These are phyloP conservation scores for Penicillium sp. DNA, from an alignment of 2,329 filamentous ascomycete species.

Conservation along the genomic window DNA sequence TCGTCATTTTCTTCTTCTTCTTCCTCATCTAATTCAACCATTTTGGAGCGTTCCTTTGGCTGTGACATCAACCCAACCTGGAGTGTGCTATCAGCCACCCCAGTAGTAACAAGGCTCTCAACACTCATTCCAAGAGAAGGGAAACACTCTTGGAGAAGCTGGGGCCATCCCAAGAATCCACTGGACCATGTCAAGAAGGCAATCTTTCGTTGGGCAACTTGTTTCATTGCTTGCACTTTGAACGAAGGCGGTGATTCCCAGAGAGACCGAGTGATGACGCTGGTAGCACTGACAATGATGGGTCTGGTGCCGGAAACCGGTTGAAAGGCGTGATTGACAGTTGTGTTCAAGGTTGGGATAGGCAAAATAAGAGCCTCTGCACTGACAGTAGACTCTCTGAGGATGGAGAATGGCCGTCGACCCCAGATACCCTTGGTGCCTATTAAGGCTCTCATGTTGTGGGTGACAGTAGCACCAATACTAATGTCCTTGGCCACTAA, in stretches of 20 bases:
- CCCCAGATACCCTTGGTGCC: constrained; percentile 26
- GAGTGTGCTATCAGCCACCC: constrained; percentile 27
- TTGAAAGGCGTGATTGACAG: constrained; percentile 27
- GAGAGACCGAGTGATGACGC: constrained; percentile 28
- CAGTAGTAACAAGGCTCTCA: constrained; percentile 15
- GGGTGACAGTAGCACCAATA: constrained; percentile 31
- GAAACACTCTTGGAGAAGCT: constrained; percentile 22
- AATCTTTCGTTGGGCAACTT: constrained; percentile 28
- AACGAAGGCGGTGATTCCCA: constrained; percentile 28
- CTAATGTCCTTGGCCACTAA: constrained; percentile 27
- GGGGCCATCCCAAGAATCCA: constrained; percentile 37
- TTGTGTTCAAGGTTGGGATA: constrained; percentile 25
- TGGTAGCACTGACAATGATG: constrained; percentile 29
- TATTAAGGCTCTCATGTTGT: constrained; percentile 26
- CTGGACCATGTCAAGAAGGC: constrained; percentile 36
- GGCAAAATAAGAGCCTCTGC: constrained; percentile 32
- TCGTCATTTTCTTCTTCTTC: constrained; percentile 22
- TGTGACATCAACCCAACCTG: constrained; percentile 33
- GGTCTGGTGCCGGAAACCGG: constrained; percentile 32
- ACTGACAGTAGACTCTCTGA: constrained; percentile 29
- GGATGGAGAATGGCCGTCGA: constrained; percentile 28
- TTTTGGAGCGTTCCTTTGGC: constrained; percentile 16
- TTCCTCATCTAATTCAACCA: constrained; percentile 22
- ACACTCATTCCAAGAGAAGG: constrained; percentile 22
- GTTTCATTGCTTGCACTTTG: constrained; percentile 29